These are phyloP conservation scores for Phytophthora constricta DNA, from an alignment of 352 stramenopile species.

Conservation along the genomic window DNA sequence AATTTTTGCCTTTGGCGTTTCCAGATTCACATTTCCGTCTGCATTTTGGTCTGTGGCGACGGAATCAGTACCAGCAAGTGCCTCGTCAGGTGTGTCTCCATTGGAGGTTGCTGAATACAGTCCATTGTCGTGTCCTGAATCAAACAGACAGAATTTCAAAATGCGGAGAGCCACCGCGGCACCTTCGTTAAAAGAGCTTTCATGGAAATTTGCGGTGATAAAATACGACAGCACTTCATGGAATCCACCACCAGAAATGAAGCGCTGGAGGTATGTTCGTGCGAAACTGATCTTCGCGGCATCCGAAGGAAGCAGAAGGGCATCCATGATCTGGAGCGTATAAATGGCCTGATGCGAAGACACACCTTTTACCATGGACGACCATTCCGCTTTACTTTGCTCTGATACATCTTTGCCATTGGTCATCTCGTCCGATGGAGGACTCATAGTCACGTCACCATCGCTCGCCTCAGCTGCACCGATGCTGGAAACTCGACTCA, in stretches of 20 bases:
- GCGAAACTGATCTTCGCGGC: constrained; percentile 62
- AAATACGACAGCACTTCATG: constrained; percentile 88
- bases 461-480: constrained; percentile 38
- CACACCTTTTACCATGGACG: constrained; percentile 67
- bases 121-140: constrained; percentile 61
- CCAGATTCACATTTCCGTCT: constrained; percentile 8
- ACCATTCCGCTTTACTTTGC: constrained; percentile 60
- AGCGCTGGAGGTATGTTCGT: constrained; percentile 68
- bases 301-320: constrained; percentile 78
- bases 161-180: constrained; percentile 83
- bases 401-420: constrained; percentile 4
- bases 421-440: constrained; percentile 20
- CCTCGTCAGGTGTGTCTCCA: constrained; percentile 27
- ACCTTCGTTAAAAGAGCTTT: constrained; percentile 85
- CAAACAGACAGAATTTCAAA: constrained; percentile 86
- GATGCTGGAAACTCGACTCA: constrained; percentile 68
- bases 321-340: constrained; percentile 89
- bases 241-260: constrained; percentile 80
- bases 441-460: constrained; percentile 55
- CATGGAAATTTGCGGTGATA: constrained; percentile 69
- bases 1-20: constrained; percentile 46
- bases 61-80: constrained; percentile 24
- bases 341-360: constrained; percentile 88
- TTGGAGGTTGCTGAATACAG: constrained; percentile 45
- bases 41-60: constrained; percentile 6